Conservation (phyloP, 345 rosid genomes). For the Populus alba region DNA sequence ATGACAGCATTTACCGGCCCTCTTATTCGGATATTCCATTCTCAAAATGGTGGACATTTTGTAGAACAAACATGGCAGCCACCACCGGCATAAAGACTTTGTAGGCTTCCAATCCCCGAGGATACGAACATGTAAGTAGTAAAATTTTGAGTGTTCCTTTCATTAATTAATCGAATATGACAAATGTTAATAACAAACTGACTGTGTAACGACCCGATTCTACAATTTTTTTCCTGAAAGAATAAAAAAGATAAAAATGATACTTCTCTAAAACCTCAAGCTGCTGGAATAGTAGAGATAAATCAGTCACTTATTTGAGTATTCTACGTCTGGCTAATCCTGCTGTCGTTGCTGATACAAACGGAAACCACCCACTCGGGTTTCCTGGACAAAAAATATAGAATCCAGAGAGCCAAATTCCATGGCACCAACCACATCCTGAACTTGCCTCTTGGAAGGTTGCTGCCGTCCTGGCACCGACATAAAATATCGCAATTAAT, state of each 20-base stretch:
- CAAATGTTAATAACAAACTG: constrained; percentile 52
- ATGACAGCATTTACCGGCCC: background rate
- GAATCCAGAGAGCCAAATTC: constrained; percentile 27
- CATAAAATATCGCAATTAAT: constrained; percentile 1
- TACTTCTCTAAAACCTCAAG: constrained; percentile 35
- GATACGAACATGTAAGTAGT: background rate
- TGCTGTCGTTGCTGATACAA: constrained; percentile 46
- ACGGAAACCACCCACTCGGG: constrained; percentile 35
- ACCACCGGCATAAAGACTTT: too few relatives aligned
- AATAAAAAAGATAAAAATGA: constrained; percentile 36
- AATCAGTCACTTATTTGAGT: constrained; percentile 39
- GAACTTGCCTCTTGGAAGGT: constrained; percentile 14
- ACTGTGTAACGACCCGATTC: constrained; percentile 35
- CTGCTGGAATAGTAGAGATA: constrained; percentile 27
- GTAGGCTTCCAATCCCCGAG: background rate
- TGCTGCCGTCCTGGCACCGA: constrained; percentile 24
- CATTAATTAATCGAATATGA: constrained; percentile 56
- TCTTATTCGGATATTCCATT: background rate
- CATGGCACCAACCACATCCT: constrained; percentile 21
- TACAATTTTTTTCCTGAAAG: constrained; percentile 42
- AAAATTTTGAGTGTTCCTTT: constrained; percentile 9
- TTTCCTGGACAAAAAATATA: constrained; percentile 27
- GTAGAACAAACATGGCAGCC: background rate
- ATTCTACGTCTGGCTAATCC: constrained; percentile 37
- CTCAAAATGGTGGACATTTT: background rate